Conservation (phyloP, 768 basidiomycete genomes). For the Boletus speciosus region DNA sequence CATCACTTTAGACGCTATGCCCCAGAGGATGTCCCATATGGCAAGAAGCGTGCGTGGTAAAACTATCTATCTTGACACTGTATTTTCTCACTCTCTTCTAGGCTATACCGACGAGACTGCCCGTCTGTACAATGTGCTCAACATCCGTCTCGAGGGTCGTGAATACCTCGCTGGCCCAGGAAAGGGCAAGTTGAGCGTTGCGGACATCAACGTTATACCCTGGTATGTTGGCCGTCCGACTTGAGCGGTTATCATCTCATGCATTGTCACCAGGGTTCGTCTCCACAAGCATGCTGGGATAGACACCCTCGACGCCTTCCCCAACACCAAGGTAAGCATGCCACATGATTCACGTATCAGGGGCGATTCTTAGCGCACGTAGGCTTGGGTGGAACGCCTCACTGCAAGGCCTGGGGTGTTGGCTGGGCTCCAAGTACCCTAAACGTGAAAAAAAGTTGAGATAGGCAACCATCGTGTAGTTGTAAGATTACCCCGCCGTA, state of each 20-base stretch:
- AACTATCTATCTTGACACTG: background rate
- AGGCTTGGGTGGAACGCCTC: conserved; percentile 33
- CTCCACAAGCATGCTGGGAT: conserved; percentile 46
- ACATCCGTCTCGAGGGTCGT: conserved; percentile 67
- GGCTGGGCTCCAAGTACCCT: conserved; percentile 23
- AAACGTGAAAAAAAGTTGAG: background rate
- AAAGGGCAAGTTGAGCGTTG: conserved; percentile 63
- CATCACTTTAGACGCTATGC: conserved; percentile 68
- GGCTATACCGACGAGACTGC: conserved; percentile 80
- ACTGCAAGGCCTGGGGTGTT: conserved; percentile 19
- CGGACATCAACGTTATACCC: conserved; percentile 65
- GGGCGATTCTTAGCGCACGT: background rate
- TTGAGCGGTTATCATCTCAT: background rate
- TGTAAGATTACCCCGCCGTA: background rate
- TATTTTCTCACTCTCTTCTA: conserved; percentile 26
- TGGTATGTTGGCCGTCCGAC: conserved; percentile 42
- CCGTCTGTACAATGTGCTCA: conserved; percentile 79
- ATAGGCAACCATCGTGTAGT: background rate
- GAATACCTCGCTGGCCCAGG: conserved; percentile 81
- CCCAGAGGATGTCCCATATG: conserved; percentile 66
- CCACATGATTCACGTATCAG: too few species aligned
- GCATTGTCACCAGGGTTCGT: conserved; percentile 46
- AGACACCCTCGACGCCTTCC: conserved; percentile 59
- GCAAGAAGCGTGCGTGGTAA: conserved; percentile 50
- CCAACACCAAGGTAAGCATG: conserved; percentile 50